Conservation (phyloP, 441 rosid species). For the Biscutella laevigata region DNA sequence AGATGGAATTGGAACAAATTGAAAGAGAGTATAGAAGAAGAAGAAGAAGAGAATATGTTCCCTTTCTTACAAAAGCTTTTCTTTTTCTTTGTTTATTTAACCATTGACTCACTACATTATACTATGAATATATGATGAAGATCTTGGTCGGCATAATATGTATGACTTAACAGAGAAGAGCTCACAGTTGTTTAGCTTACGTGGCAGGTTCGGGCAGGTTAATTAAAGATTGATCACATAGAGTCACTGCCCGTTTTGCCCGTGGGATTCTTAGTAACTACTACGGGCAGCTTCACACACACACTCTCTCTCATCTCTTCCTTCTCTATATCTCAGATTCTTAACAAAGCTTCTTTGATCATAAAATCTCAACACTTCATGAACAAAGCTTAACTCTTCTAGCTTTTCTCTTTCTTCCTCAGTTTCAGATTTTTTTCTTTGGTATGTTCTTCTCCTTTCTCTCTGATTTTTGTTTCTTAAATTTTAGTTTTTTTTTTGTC, state of each 20-base stretch:
- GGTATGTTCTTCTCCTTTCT: conserved; percentile 8
- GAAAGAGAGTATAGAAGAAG: background rate
- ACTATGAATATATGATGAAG: background rate
- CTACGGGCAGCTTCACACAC: conserved; percentile 25
- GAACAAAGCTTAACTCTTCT: conserved; percentile 6
- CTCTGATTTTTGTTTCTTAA: background rate
- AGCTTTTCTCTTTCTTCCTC: background rate
- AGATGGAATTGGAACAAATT: conserved; percentile 10
- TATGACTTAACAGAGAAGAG: conserved; percentile 15
- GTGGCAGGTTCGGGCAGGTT: conserved; percentile 28
- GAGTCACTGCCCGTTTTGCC: conserved; percentile 24
- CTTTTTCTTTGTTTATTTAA: background rate
- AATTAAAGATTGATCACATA: conserved; percentile 1
- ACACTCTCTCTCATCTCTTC: conserved; percentile 1
- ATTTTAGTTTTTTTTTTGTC: background rate
- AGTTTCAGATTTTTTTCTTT: background rate
- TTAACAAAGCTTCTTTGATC: conserved; percentile 20
- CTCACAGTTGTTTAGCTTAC: conserved; percentile 27
- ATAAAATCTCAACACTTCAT: conserved; percentile 14
- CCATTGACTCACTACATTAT: conserved; percentile 2
- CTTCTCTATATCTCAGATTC: conserved; percentile 20
- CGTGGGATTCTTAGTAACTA: conserved; percentile 15
- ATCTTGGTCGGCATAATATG: conserved; percentile 27
- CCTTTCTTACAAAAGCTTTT: conserved; percentile 9
- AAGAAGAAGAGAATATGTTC: conserved; percentile 22